Evolutionary conservation across 139 green algal species (phyloP), one percentile per base, ranked within the genome.

Genomic region (Coelastrella sp.): DNA sequence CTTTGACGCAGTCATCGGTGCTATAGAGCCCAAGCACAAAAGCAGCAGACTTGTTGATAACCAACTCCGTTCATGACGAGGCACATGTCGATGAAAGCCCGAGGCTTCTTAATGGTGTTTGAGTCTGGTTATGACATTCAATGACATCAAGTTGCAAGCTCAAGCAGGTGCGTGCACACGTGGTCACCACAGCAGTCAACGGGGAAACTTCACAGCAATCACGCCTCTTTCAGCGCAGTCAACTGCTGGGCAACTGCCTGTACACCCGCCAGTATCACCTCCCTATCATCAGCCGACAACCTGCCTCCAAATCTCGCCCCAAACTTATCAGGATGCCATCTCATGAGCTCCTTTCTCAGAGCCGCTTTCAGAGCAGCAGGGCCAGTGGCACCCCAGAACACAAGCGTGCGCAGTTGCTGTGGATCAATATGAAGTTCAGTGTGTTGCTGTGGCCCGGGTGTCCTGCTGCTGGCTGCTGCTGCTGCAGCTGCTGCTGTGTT

Each of bases 321-420:
- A 78, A 94, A 94, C 83, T 94, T 94, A 67, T 94, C 90, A 34
- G 91, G 91, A 67, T 94, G 91, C 91, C 91, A 94, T 9, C 91
- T 76, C 62, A 94, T 86, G 4, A 94, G 81, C 83, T 94, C 89
- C 7, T 45, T 71, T 5, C 88, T 88, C 30, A 93, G 74, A 4
- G 84, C 75, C 27, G 81, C 80, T 43, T 76, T 66, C 63, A 86
- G 21, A 40, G 80, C 72, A 4, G 88, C 82, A 6, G 73, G 64
- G 8, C 83, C 69, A 0, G 37, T 67, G 3, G 32, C 84, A 73
- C 86, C 85, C 5, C 51, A 64, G 13, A 91, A 48, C 66, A 92
- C 59, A 81, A 92, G 75, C 0, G 32, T 41, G 3, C 81, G 77
- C 81, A 92, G 76, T 64, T 92, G 64, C 48, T 86, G 21, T 6